Evolutionary conservation across 2,329 filamentous ascomycete species (phyloP), one percentile per base, ranked within the genome.

Genomic region (Penicillium sp.): DNA sequence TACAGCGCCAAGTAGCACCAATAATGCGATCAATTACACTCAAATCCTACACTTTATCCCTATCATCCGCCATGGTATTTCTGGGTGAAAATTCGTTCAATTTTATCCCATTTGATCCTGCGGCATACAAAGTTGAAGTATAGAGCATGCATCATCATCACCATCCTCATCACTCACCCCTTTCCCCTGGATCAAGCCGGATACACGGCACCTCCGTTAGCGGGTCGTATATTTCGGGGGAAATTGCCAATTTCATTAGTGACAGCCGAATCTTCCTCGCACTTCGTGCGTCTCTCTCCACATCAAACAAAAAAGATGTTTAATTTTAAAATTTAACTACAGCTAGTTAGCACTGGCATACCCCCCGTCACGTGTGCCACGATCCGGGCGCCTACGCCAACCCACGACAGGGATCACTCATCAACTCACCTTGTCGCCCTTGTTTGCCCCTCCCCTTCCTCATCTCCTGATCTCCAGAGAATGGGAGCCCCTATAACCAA

Each of bases 401-500:
- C 28, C 23, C 26, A 31, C 42, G 42, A 45, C 26, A 45, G 42
- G 42, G 42, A 45, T 45, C 42, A 11, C 24, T 44, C 40, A 19
- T 18, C 40, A 44, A 19, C 40, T 21, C 14, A 8, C n/a, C 21
- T 11, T 43, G 21, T 23, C 23, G 24, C 39, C 23, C 39, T 43
- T 28, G 14, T 16, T 43, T 28, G 8, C 14, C 21, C 23, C 23
- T 9, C 26, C 26, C 34, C 34, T 14, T 34, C 26, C 26, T 3
- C 42, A 45, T 13, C 42, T 45, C 42, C 42, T 45, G 18, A 45
- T 21, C 42, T 45, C 42, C 42, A 45, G 42, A 45, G 26, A 10
- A 55, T 49, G 53, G 53, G 48, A 48, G 49, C 44, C 39, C 39
- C 48, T 19, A 49, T 52, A 39, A 46, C 11, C 42, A 45, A 14